Percentiles rank a stretch among this genome's conserved stretches.
Evolutionary conservation across 2,329 filamentous ascomycete genomes (phyloP).

Genomic region (Xylaria sp.): DNA sequence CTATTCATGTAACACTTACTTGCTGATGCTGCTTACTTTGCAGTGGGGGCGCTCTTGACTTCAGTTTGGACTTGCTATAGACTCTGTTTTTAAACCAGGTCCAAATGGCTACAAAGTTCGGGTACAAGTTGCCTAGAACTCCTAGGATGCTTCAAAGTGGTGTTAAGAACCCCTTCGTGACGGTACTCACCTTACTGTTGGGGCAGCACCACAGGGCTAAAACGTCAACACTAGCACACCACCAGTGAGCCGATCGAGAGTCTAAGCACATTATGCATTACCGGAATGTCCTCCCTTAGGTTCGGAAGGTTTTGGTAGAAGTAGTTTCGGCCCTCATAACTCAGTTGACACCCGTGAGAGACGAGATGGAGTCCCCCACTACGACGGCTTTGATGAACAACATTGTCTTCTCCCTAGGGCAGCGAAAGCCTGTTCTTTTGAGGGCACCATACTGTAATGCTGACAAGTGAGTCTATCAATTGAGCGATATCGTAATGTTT

Average conservation of each 20-base stretch:
- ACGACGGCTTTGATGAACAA: not conserved
- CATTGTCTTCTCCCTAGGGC: too few relatives aligned
- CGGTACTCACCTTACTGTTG: too few relatives aligned
- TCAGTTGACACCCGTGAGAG: too few relatives aligned
- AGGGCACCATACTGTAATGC: slow-evolving; percentile 12
- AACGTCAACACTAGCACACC: not conserved
- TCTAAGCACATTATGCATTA: not conserved
- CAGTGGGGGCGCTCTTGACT: not conserved
- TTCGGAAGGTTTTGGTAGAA: not conserved
- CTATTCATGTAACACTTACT: not conserved
- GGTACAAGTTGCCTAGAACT: not conserved
- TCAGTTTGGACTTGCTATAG: not conserved
- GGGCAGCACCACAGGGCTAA: not conserved
- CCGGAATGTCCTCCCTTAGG: not conserved
- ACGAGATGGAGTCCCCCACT: slow-evolving; percentile 1
- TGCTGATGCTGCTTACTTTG: not conserved
- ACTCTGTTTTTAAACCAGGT: not conserved
- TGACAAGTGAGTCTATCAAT: slow-evolving; percentile 22
- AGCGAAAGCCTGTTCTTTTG: not conserved
- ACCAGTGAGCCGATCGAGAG: too few relatives aligned
- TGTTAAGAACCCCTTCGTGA: not conserved
- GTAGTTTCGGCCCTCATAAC: not conserved
- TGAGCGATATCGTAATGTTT: not conserved
- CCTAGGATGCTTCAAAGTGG: not conserved
- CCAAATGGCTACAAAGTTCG: too few relatives aligned